A percentile compares a stretch with the other conserved stretches of the same genome.
Evolutionary conservation across 106 monocot genomes (phyloP).

Genomic region (Amphibolis antarctica): DNA sequence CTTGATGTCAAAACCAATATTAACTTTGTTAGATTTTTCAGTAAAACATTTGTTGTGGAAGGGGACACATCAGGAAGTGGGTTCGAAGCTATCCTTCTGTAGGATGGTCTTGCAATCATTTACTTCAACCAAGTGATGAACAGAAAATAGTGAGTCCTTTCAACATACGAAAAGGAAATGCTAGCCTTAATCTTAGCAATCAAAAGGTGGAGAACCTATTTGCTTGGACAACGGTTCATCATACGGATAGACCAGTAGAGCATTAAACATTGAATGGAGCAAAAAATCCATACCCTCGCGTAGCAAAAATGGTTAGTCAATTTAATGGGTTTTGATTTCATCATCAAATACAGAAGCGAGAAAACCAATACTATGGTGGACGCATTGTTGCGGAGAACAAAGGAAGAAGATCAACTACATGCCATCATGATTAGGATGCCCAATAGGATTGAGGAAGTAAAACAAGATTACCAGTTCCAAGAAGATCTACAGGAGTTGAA

Average conservation of each 20-base stretch:
- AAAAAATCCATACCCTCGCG: neutral
- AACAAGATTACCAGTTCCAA: no score
- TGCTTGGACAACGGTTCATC: neutral
- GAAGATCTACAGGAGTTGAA: no score
- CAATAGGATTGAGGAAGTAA: no score
- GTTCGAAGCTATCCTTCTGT: neutral
- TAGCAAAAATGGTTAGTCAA: neutral
- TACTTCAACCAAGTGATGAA: neutral
- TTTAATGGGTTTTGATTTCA: neutral
- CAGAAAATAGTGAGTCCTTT: neutral
- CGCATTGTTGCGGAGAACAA: neutral
- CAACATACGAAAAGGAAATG: neutral
- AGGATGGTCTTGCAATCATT: neutral
- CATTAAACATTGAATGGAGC: neutral
- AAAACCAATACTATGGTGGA: neutral
- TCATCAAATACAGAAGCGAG: neutral
- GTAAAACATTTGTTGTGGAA: neutral
- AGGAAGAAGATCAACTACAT: no score
- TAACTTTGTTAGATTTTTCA: no score
- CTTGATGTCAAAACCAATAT: no score
- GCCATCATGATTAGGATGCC: no score
- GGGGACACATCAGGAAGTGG: neutral
- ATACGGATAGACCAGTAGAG: neutral
- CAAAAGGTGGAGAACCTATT: neutral
- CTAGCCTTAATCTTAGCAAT: neutral